Conservation (phyloP, 2,329 filamentous ascomycete species). For the Neophaeococcomyces aloes region DNA sequence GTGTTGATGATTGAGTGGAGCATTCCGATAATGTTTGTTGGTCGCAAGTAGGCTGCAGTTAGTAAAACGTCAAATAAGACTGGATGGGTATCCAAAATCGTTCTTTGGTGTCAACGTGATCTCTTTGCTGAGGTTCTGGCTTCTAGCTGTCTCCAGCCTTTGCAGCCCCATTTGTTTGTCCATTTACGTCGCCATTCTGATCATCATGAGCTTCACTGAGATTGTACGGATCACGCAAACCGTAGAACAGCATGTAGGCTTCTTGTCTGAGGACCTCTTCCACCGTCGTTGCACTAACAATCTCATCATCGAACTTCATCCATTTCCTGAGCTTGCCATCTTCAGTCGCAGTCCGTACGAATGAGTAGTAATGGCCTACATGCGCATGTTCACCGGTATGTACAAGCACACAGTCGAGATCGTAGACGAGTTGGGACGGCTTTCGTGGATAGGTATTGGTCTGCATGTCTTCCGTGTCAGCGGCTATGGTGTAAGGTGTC, state of each 20-base stretch:
- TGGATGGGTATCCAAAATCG: too few relatives aligned
- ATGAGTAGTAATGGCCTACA: conserved; percentile 85
- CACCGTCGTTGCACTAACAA: conserved; percentile 72
- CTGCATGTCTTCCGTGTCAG: conserved; percentile 22
- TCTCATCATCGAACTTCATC: conserved; percentile 94
- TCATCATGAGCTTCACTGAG: too few relatives aligned
- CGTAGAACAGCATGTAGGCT: conserved; percentile 84
- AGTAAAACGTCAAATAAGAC: too few relatives aligned
- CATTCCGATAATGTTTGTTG: too few relatives aligned
- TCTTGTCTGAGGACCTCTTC: conserved; percentile 77
- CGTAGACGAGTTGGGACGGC: conserved; percentile 50
- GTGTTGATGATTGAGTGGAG: too few relatives aligned
- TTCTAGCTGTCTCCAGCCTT: too few relatives aligned
- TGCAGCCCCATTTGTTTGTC: too few relatives aligned
- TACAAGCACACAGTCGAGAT: conserved; percentile 79
- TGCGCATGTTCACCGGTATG: conserved; percentile 68
- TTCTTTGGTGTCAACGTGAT: too few relatives aligned
- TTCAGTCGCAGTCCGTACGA: conserved; percentile 52
- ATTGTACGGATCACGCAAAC: conserved; percentile 29
- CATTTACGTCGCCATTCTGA: too few relatives aligned
- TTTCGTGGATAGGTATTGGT: conserved; percentile 16
- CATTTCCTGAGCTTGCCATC: conserved; percentile 45
- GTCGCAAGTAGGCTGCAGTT: too few relatives aligned
- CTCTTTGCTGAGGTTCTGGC: too few relatives aligned
- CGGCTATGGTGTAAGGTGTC: conserved; percentile 72